Percentiles rank a stretch among this genome's conserved stretches.
Evolutionary conservation across 2,329 filamentous ascomycete genomes (phyloP).

Genomic region (Calonectria hawksworthii): DNA sequence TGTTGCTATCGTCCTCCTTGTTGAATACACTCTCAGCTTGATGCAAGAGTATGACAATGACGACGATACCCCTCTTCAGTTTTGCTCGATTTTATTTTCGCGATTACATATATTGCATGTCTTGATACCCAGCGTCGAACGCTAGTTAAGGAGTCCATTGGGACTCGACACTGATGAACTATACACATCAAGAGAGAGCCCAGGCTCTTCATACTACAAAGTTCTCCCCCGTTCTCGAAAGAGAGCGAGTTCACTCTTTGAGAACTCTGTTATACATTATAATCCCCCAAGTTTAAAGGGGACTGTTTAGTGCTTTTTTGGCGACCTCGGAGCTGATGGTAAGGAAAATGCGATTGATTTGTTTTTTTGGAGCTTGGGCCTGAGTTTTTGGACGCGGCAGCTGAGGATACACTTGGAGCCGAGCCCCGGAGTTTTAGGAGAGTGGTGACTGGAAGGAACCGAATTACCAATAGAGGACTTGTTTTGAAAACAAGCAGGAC

Average conservation of each 20-base stretch:
- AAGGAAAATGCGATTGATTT: constrained; percentile 45
- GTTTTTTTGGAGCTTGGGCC: constrained; percentile 43
- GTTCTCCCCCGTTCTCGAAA: constrained; percentile 26
- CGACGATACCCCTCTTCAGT: constrained; percentile 39
- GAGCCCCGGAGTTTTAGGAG: constrained; percentile 9
- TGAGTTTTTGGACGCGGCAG: constrained; percentile 20
- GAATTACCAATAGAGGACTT: constrained; percentile 30
- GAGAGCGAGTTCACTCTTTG: constrained; percentile 36
- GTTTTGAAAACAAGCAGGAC: constrained; percentile 28
- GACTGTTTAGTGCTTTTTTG: constrained; percentile 37
- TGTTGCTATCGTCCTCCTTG: constrained; percentile 1
- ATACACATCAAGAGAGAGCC: constrained; percentile 39
- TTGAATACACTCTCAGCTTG: constrained; percentile 32
- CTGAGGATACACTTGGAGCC: constrained; percentile 28
- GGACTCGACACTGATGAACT: constrained; percentile 39
- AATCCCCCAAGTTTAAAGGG: constrained; percentile 31
- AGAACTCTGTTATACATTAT: constrained; percentile 28
- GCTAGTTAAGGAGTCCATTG: constrained; percentile 39
- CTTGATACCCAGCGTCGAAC: constrained; percentile 49
- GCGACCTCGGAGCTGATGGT: constrained; percentile 38
- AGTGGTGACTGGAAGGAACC: constrained; percentile 19
- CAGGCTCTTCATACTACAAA: constrained; percentile 26
- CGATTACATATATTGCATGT: constrained; percentile 48
- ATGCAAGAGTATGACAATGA: constrained; percentile 46
- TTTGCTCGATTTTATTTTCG: constrained; percentile 46